Percentiles rank a stretch among this genome's conserved stretches.
phyloP scores from a whole-genome alignment of 2,329 filamentous ascomycete species.

The Cercospora sesami region DNA sequence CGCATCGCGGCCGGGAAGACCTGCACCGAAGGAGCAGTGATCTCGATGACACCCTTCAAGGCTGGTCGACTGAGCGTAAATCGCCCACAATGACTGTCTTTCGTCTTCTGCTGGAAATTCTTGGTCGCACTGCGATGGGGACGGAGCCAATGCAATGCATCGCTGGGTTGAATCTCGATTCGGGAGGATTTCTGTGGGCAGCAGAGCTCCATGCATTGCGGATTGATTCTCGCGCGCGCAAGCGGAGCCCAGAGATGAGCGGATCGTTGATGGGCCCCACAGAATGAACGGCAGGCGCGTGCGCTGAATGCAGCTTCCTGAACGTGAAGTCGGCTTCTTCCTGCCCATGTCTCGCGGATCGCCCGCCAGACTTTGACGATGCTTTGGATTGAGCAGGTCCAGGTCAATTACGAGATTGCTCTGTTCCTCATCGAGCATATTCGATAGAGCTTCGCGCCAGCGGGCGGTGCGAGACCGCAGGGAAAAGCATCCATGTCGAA shows the following conservation, averaged over 20 bases:
- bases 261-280: neutral
- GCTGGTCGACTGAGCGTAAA: too few species aligned
- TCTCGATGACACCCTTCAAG: neutral
- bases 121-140: neutral
- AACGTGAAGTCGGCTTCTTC: neutral
- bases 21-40: neutral
- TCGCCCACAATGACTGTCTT: too few species aligned
- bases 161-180: neutral
- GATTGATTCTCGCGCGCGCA: neutral
- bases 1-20: neutral
- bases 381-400: neutral
- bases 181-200: neutral
- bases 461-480: neutral
- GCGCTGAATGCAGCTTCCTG: neutral
- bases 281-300: neutral
- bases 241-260: neutral
- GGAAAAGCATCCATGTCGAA: neutral
- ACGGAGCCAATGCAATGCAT: neutral
- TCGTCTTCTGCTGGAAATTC: neutral
- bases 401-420: neutral
- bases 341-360: neutral
- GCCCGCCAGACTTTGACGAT: neutral
- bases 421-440: neutral
- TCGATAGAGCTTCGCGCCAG: constrained; percentile 9
- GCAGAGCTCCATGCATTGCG: neutral